These are phyloP conservation scores for Microglena sp. DNA, from an alignment of 139 green algal species.

Conservation along the genomic window DNA sequence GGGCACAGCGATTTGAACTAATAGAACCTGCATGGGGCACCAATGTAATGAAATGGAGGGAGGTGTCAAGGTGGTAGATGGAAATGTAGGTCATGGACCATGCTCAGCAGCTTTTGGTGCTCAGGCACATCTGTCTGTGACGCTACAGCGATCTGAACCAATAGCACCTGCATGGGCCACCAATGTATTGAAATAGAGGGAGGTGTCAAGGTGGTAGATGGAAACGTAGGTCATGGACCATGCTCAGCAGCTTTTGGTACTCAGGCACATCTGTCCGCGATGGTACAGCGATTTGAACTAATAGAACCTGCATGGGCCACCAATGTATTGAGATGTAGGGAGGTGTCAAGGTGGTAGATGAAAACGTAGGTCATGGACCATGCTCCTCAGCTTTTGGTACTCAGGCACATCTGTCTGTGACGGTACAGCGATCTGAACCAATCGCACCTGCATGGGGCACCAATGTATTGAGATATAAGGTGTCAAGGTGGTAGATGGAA, in stretches of 20 bases:
- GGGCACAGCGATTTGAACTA: slow-evolving; percentile 98
- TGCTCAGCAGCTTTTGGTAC: slow-evolving; percentile 79
- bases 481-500: slow-evolving; percentile 95
- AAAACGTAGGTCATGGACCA: slow-evolving; percentile 98
- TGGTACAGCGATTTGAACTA: slow-evolving; percentile 98
- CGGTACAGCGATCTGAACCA: no score
- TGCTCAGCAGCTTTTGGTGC: slow-evolving; percentile 79
- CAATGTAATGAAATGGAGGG: no score
- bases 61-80: slow-evolving; percentile 90
- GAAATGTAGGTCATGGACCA: slow-evolving; percentile 98
- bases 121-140: slow-evolving; percentile 91
- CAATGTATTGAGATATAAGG: no score
- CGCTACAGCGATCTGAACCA: slow-evolving; percentile 98
- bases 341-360: slow-evolving; percentile 90
- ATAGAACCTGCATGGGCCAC: slow-evolving; percentile 61
- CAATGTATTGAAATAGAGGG: no score
- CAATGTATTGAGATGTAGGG: no score
- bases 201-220: slow-evolving; percentile 90
- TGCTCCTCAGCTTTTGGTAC: no score
- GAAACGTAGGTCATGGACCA: slow-evolving; percentile 98
- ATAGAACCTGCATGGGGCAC: slow-evolving; percentile 61
- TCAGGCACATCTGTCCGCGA: slow-evolving; percentile 92
- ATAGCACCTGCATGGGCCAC: slow-evolving; percentile 61
- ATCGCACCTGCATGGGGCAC: no score
- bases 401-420: no score